phyloP scores from a whole-genome alignment of 1,284 basidiomycete genomes.

The Malassezia caprae region DNA sequence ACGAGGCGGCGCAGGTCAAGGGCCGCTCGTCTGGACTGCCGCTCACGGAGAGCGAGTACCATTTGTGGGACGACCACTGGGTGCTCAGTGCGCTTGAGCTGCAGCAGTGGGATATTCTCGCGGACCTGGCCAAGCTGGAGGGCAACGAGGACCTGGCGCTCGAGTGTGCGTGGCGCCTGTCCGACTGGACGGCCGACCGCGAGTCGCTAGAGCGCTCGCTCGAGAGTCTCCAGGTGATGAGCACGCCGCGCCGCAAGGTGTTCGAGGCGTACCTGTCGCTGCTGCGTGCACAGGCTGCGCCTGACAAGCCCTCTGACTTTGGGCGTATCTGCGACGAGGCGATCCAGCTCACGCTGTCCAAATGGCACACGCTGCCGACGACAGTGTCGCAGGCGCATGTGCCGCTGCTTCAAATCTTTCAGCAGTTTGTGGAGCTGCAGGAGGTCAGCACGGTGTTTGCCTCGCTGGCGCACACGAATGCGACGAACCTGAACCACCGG shows the following conservation, averaged over 20 bases:
- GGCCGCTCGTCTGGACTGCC: slow-evolving; percentile 72
- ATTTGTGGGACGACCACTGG: slow-evolving; percentile 99
- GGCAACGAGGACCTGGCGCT: slow-evolving; percentile 83
- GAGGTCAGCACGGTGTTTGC: slow-evolving; percentile 75
- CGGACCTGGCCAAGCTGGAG: slow-evolving; percentile 69
- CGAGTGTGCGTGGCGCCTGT: slow-evolving; percentile 89
- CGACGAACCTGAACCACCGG: slow-evolving; percentile 82
- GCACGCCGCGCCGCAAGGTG: slow-evolving; percentile 83
- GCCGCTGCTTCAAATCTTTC: slow-evolving; percentile 91
- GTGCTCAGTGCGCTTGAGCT: slow-evolving; percentile 88
- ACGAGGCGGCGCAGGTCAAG: slow-evolving; percentile 82
- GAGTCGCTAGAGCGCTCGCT: slow-evolving; percentile 78
- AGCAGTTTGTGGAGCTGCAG: slow-evolving; percentile 95
- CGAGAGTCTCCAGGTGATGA: slow-evolving; percentile 66
- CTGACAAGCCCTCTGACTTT: slow-evolving; percentile 41
- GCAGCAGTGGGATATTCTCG: slow-evolving; percentile 87
- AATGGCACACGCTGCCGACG: slow-evolving; percentile 83
- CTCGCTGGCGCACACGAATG: slow-evolving; percentile 74
- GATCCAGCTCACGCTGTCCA: slow-evolving; percentile 87
- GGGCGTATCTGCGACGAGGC: slow-evolving; percentile 75
- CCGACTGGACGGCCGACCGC: slow-evolving; percentile 71
- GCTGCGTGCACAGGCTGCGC: slow-evolving; percentile 52
- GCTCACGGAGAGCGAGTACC: slow-evolving; percentile 91
- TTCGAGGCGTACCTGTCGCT: slow-evolving; percentile 92
- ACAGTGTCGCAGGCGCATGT: slow-evolving; percentile 83